These are phyloP conservation scores for Vinca major DNA, from an alignment of 305 asterid species.

Conservation along the genomic window DNA sequence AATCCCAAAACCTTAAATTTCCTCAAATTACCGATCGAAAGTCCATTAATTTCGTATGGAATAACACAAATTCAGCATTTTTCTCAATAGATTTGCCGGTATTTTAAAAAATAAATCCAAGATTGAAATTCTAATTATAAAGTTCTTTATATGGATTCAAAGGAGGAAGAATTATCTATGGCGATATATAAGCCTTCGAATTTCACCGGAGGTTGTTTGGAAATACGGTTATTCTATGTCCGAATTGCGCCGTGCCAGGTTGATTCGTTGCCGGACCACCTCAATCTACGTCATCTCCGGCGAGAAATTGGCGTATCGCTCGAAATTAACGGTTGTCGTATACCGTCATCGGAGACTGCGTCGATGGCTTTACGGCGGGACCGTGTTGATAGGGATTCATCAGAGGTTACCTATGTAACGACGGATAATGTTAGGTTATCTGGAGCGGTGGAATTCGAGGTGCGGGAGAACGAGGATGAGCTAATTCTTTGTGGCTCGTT, in stretches of 20 bases:
- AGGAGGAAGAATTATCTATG: constrained; percentile 40
- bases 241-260: constrained; percentile 52
- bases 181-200: constrained; percentile 38
- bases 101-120: no score
- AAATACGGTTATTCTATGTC: constrained; percentile 57
- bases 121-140: neutral
- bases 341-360: constrained; percentile 51
- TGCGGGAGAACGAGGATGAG: constrained; percentile 39
- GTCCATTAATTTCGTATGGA: no score
- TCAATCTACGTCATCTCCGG: constrained; percentile 49
- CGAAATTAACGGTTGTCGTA: constrained; percentile 52
- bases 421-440: constrained; percentile 52
- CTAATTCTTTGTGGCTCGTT: constrained; percentile 62
- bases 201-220: constrained; percentile 54
- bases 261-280: constrained; percentile 44
- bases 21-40: no score
- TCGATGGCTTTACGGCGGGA: constrained; percentile 49
- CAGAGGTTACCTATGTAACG: constrained; percentile 57
- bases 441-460: constrained; percentile 64
- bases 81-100: no score
- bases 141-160: constrained; percentile 30
- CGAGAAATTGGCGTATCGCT: constrained; percentile 49
- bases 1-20: no score
- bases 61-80: no score
- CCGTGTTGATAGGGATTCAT: constrained; percentile 49